Percentiles rank a stretch among this genome's conserved stretches.
Conservation (phyloP, 2,329 filamentous ascomycete species). For the Colletotrichum limetticola region DNA sequence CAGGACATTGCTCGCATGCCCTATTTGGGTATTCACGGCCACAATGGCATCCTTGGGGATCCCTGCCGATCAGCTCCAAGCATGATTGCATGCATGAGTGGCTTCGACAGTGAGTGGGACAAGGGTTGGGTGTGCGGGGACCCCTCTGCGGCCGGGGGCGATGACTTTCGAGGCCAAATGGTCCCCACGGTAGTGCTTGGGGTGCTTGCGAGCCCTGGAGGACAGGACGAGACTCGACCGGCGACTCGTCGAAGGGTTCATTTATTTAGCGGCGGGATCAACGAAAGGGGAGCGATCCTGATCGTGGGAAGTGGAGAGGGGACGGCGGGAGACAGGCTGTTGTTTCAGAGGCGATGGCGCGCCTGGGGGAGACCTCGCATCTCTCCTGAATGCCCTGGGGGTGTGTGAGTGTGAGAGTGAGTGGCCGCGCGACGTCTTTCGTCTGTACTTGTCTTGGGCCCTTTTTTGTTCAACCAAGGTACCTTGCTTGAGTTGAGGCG, state of each 20-base stretch:
- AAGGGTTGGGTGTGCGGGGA: constrained; percentile 16
- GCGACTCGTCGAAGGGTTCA: constrained; percentile 12
- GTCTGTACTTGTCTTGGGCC: constrained; percentile 19
- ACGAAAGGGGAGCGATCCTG: constrained; percentile 24
- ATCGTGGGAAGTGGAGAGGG: constrained; percentile 29
- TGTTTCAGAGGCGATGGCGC: constrained; percentile 31
- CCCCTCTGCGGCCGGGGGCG: constrained; percentile 5
- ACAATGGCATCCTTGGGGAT: constrained; percentile 25
- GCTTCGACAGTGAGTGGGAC: constrained; percentile 29
- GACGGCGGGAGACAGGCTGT: constrained; percentile 28
- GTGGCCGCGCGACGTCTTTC: constrained; percentile 27
- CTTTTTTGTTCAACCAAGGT: neutral
- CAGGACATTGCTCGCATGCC: constrained; percentile 13
- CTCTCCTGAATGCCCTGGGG: neutral
- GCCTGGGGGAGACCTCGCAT: constrained; percentile 29
- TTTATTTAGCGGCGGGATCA: constrained; percentile 25
- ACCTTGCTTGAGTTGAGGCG: neutral
- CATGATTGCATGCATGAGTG: constrained; percentile 35
- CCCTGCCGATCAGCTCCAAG: constrained; percentile 32
- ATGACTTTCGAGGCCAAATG: neutral
- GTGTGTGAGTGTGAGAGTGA: no score
- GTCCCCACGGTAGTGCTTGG: neutral
- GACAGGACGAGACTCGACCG: neutral
- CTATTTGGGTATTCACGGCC: constrained; percentile 14
- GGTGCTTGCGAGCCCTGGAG: neutral